phyloP scores from a whole-genome alignment of 768 basidiomycete genomes.

The Fomitopsis serialis region DNA sequence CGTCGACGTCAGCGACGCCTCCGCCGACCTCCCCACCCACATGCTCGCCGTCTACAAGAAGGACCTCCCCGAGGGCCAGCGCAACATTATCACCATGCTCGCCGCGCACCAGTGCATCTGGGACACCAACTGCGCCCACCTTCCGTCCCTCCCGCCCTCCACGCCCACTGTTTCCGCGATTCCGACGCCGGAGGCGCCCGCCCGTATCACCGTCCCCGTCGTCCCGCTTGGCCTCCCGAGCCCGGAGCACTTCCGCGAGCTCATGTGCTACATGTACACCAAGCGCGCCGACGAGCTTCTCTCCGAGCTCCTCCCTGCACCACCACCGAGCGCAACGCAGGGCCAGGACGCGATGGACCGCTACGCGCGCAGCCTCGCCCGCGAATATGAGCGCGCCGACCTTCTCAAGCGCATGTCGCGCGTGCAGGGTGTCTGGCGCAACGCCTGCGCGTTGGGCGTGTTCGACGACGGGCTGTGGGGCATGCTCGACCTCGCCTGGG shows the following conservation, averaged over 20 bases:
- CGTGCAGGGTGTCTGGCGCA: slow-evolving; percentile 68
- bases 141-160: slow-evolving; percentile 44
- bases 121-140: slow-evolving; percentile 52
- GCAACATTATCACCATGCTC: slow-evolving; percentile 41
- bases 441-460: slow-evolving; percentile 64
- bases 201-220: slow-evolving; percentile 44
- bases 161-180: not conserved
- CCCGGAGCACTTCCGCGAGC: slow-evolving; percentile 57
- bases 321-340: slow-evolving; percentile 12
- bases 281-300: slow-evolving; percentile 57
- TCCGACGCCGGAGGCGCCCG: not conserved
- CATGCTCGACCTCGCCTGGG: slow-evolving; percentile 63
- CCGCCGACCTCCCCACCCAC: slow-evolving; percentile 31
- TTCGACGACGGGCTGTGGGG: slow-evolving; percentile 64
- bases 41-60: slow-evolving; percentile 35
- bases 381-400: slow-evolving; percentile 28
- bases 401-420: slow-evolving; percentile 43
- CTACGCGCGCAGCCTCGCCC: slow-evolving; percentile 18
- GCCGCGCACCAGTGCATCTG: slow-evolving; percentile 61
- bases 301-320: slow-evolving; percentile 55
- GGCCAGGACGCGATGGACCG: slow-evolving; percentile 3
- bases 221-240: slow-evolving; percentile 68
- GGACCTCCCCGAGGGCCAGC: slow-evolving; percentile 7
- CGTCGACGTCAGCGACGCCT: slow-evolving; percentile 30
- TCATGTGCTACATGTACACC: slow-evolving; percentile 66